Evolutionary conservation across 495 filamentous ascomycete species (phyloP).

Genomic region (Penicillium coffeae): DNA sequence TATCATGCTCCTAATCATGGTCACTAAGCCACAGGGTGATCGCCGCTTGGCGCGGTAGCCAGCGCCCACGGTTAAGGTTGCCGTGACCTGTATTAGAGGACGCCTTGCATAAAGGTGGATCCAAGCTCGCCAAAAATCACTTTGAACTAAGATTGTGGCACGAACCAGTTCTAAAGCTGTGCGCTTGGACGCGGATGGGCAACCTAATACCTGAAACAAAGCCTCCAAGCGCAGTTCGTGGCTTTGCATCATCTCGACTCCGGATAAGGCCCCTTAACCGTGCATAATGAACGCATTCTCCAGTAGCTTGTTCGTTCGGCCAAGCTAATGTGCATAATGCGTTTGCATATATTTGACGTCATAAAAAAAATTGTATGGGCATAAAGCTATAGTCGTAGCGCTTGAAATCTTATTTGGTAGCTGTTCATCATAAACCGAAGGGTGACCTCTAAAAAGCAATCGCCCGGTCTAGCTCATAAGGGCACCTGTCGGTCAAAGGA

Average conservation of each 20-base stretch:
- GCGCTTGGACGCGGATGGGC: not conserved
- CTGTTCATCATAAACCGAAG: too few species aligned
- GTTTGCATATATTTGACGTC: too few species aligned
- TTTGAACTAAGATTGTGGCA: not conserved
- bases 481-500: too few species aligned
- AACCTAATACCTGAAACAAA: not conserved
- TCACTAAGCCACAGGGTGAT: not conserved
- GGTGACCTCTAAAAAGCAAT: too few species aligned
- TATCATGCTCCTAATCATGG: not conserved
- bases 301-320: too few species aligned
- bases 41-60: not conserved
- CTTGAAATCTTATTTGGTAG: too few species aligned
- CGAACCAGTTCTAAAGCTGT: not conserved
- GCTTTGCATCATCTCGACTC: not conserved
- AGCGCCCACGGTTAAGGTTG: not conserved
- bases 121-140: not conserved
- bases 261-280: not conserved
- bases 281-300: not conserved
- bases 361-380: too few species aligned
- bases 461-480: too few species aligned
- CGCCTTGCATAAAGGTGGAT: not conserved
- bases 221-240: not conserved
- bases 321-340: too few species aligned
- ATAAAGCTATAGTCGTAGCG: too few species aligned
- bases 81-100: not conserved